These are phyloP conservation scores for Choricystis sp. DNA, from an alignment of 139 green algal species.

Conservation along the genomic window DNA sequence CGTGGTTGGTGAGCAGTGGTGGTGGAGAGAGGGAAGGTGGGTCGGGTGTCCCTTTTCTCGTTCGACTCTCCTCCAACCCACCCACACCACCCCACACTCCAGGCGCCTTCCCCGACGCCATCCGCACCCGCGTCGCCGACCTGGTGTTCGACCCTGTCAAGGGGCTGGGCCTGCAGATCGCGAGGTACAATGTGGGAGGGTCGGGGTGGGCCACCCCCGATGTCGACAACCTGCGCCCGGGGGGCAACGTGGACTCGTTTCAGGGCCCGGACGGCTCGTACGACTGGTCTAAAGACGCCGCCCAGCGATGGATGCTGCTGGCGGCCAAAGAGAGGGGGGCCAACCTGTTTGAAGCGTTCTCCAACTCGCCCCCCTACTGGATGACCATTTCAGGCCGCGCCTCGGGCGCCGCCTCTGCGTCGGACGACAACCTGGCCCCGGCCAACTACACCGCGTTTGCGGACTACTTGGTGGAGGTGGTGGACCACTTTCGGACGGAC, in stretches of 20 bases:
- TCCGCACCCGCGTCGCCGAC: conserved; percentile 7
- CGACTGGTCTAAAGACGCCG: conserved; percentile 10
- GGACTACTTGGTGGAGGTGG: conserved; percentile 16
- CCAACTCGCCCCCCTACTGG: conserved; percentile 20
- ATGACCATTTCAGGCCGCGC: conserved; percentile 14
- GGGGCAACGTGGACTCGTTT: conserved; percentile 2
- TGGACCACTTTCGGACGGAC: conserved; percentile 6
- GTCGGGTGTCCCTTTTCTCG: too few species aligned
- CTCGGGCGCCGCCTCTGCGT: conserved; percentile 3
- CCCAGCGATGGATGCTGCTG: conserved; percentile 14
- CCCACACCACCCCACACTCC: too few species aligned
- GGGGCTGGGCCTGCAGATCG: conserved; percentile 17
- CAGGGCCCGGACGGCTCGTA: conserved; percentile 5
- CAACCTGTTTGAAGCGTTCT: conserved; percentile 17
- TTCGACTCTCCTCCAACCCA: too few species aligned
- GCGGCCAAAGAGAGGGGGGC: conserved; percentile 10
- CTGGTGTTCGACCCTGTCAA: conserved; percentile 15
- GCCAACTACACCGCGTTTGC: conserved; percentile 12
- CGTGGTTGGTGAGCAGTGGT: too few species aligned
- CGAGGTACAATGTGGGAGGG: conserved; percentile 20
- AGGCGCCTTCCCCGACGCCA: neutral
- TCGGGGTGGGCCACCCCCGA: conserved; percentile 1
- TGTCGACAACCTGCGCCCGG: conserved; percentile 5
- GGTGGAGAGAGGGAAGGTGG: too few species aligned
- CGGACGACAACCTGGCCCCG: conserved; percentile 11